Evolutionary conservation across 345 rosid species (phyloP), one percentile per base, ranked within the genome.

Genomic region (Populus deltoides): DNA sequence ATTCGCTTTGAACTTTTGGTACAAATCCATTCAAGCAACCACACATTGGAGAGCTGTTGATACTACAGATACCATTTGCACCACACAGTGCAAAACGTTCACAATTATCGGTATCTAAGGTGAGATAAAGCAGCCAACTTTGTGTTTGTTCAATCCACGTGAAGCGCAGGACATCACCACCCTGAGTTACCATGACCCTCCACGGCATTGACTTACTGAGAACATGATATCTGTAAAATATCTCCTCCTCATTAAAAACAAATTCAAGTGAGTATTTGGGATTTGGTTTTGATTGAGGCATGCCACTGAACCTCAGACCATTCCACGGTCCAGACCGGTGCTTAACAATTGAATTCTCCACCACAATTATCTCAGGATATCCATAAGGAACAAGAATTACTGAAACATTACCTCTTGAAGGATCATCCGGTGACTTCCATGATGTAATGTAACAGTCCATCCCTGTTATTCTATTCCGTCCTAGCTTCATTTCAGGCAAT

Each of bases 291-390:
- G 24, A n/a, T 12, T 70, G 18, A 41, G 73, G 73, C 27, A 35
- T 5, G 3, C 85, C 87, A 6, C 78, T 65, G 41, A 84, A 83
- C 53, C 22, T 55, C 33, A 80, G 27, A 24, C 83, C 85, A 69
- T 79, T 53, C 87, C 89, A 88, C 7, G 87, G 82, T 7, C 90
- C 87, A 0, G 35, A 81, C 51, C 89, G 76, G 29, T 25, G 47
- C 18, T 18, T 22, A 8, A 70, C 65, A 22, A n/a, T 29, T 2
- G 83, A 75, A 36, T 78, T 84, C 75, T 36, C 59, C 53, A 51
- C 68, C 22, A 67, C 67, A 51, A 45, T 15, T 5, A 11, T 5
- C 63, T 88, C 85, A 20, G 88, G 82, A 41, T 81, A 83, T 16
- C 79, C 87, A 75, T 45, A 62, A 3, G 79, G 53, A 43, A 83